Evolutionary conservation across 495 filamentous ascomycete species (phyloP).

Genomic region (Daldinia vernicosa): DNA sequence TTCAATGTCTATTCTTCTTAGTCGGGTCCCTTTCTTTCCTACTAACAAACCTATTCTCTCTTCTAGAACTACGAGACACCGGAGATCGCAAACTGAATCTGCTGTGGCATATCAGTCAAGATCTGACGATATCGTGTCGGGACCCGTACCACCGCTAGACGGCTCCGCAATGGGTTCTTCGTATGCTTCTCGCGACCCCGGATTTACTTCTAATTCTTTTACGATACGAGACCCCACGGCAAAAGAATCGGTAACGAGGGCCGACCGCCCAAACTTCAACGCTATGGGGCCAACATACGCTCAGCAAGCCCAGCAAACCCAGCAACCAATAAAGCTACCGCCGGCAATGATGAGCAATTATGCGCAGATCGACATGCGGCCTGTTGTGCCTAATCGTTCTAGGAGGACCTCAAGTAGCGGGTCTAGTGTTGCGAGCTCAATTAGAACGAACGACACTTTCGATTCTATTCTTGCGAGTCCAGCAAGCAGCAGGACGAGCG

Average conservation of each 20-base stretch:
- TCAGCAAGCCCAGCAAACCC: conserved; percentile 25
- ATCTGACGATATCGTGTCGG: conserved; percentile 31
- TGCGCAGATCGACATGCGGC: conserved; percentile 44
- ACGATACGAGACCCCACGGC: conserved; percentile 19
- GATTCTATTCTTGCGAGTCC: conserved; percentile 45
- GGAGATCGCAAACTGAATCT: conserved; percentile 37
- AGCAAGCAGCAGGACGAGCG: conserved; percentile 52
- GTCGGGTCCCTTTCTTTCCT: conserved; percentile 16
- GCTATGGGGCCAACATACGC: conserved; percentile 32
- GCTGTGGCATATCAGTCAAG: conserved; percentile 21
- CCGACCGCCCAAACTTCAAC: conserved; percentile 35
- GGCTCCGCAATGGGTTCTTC: conserved; percentile 31
- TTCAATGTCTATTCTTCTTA: conserved; percentile 26
- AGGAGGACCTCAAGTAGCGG: conserved; percentile 34
- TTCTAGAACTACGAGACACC: conserved; percentile 33
- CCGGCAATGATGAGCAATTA: conserved; percentile 44
- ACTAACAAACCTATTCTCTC: conserved; percentile 37
- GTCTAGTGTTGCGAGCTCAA: conserved; percentile 43
- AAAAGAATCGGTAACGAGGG: conserved; percentile 10
- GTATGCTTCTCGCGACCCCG: conserved; percentile 26
- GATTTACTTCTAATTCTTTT: conserved; percentile 30
- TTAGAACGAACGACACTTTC: conserved; percentile 43
- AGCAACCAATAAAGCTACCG: conserved; percentile 31
- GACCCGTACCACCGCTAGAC: conserved; percentile 10
- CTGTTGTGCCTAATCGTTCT: conserved; percentile 33